Evolutionary conservation across 1,139 yeast species (phyloP).

Genomic region (Suhomyces terraborum): DNA sequence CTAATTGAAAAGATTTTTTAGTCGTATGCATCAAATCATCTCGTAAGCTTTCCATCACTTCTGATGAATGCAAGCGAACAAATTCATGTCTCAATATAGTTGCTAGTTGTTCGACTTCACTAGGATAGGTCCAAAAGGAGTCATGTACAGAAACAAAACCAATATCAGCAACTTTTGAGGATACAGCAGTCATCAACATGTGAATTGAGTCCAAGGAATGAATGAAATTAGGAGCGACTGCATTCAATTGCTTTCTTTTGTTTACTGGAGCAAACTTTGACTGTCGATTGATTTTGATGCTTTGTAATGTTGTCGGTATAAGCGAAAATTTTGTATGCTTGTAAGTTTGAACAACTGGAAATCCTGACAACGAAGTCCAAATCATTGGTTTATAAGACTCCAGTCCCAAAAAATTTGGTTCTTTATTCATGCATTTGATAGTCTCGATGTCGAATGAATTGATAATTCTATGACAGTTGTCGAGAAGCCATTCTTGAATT

Average conservation of each 20-base stretch:
- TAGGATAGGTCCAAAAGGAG: constrained; percentile 48
- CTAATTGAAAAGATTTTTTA: constrained; percentile 34
- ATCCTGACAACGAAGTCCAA: constrained; percentile 48
- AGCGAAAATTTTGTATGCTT: constrained; percentile 20
- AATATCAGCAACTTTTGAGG: constrained; percentile 22
- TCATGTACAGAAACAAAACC: constrained; percentile 48
- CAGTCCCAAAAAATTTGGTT: constrained; percentile 22
- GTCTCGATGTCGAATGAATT: constrained; percentile 30
- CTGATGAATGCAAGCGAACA: constrained; percentile 34
- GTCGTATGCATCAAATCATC: constrained; percentile 30
- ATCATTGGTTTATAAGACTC: constrained; percentile 36
- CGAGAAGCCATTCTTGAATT: constrained; percentile 42
- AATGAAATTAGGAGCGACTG: constrained; percentile 48
- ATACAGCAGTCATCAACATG: constrained; percentile 39
- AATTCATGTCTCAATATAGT: constrained; percentile 35
- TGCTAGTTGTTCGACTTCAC: constrained; percentile 32
- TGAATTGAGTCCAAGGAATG: constrained; percentile 49
- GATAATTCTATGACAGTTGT: constrained; percentile 33
- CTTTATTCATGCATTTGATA: constrained; percentile 15
- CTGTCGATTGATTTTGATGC: constrained; percentile 23
- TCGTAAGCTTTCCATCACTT: constrained; percentile 29
- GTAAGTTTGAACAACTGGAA: constrained; percentile 47
- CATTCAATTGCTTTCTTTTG: constrained; percentile 37
- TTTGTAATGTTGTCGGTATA: constrained; percentile 31
- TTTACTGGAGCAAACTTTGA: constrained; percentile 28